Base-by-base conservation (phyloP, 1,284 basidiomycete genomes). In the Cutaneotrichosporon cavernicola region DNA sequence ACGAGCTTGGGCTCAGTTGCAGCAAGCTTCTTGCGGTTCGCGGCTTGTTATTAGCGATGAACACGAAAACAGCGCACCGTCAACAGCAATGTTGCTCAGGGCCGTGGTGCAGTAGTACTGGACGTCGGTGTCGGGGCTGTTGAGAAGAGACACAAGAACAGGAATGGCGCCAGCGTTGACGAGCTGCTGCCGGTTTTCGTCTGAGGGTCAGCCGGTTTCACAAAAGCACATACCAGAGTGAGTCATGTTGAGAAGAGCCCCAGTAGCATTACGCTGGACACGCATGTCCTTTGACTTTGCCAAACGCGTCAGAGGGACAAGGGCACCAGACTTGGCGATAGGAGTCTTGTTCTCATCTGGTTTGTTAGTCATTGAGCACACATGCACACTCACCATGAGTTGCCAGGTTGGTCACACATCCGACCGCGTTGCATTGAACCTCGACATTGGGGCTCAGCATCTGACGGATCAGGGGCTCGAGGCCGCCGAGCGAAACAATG, bases 71-170 rank as follows among this genome's bases (percentile, higher is more conserved):
- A 9, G 74, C 85, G 55, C 69, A 89, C 91, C 90, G 82, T 97
- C 94, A 7, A 97, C 94, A 47, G 97, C 97, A 73, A 99, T 99
- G 80, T 99, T 99, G 79, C 92, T 95, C 68, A 99, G 83, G 0
- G 97, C 97, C 30, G 97, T 99, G 7, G 97, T 99, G 82, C 97
- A 99, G 80, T 99, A 99, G 79, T 99, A 99, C 81, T 99, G 97
- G 2, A 99, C 97, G 79, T 99, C 96, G 22, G 96, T 99, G 79
- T 99, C 96, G 51, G 91, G 88, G n/a, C 92, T 96, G 77, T 95
- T 96, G 63, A 99, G 85, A 46, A 99, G 84, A 74, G 90, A 90
- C 70, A 99, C 97, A 31, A 99, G 87, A 43, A 99, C 97, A 14
- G 97, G 97, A 66, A 99, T 98, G 22, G 97, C 97, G 14, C 97